Conservation (phyloP, 1,284 basidiomycete species). For the Entoloma clypeatum region DNA sequence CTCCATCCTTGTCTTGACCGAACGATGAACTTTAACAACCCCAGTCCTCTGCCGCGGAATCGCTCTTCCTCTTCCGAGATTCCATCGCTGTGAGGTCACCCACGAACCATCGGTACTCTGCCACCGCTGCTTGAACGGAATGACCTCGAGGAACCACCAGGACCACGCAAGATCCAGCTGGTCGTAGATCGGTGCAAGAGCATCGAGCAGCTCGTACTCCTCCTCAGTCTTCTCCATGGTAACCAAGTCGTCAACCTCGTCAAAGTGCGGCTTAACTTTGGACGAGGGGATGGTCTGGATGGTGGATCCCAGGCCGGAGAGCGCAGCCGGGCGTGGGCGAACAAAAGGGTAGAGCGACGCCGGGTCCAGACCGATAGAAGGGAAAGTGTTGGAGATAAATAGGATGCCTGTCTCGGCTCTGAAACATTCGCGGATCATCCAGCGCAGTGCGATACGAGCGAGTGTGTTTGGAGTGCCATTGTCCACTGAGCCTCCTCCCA, state of each 20-base stretch:
- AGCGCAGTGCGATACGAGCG: conserved; percentile 57
- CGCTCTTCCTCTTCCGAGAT: conserved; percentile 21
- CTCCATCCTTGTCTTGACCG: conserved; percentile 18
- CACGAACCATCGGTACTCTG: conserved; percentile 33
- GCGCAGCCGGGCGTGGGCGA: conserved; percentile 11
- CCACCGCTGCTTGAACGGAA: conserved; percentile 32
- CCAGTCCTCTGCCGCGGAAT: conserved; percentile 15
- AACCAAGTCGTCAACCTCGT: conserved; percentile 12
- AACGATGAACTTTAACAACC: conserved; percentile 15
- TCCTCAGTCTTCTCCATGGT: conserved; percentile 29
- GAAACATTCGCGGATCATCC: conserved; percentile 68
- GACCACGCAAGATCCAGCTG: conserved; percentile 32
- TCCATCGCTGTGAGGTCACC: conserved; percentile 17
- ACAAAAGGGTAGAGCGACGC: conserved; percentile 14
- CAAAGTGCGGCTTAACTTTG: conserved; percentile 2
- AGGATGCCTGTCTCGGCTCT: conserved; percentile 40
- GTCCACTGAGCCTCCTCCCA: conserved; percentile 51
- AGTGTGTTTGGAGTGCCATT: conserved; percentile 50
- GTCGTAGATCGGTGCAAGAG: conserved; percentile 42
- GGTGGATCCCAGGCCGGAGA: conserved; percentile 10
- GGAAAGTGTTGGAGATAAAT: conserved; percentile 35
- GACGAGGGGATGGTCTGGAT: conserved; percentile 16
- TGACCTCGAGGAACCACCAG: conserved; percentile 47
- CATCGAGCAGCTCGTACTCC: conserved; percentile 43
- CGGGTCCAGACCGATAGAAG: conserved; percentile 31